Percentiles rank a stretch among this genome's conserved stretches.
phyloP scores from a whole-genome alignment of 2,329 filamentous ascomycete genomes.

The Fusarium hainanense region DNA sequence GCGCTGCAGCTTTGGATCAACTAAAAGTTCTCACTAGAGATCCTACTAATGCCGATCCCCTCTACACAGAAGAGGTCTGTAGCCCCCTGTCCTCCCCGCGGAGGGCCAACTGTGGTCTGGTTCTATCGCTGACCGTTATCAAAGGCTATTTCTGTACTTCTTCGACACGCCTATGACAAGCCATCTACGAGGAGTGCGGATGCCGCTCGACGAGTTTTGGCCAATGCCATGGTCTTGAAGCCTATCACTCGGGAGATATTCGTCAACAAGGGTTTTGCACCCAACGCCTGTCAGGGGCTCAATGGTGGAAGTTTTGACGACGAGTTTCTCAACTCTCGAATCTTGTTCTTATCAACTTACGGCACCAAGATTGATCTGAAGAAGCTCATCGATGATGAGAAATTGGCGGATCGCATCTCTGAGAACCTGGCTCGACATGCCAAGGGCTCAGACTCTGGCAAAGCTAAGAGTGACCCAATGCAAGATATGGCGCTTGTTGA shows the following conservation, averaged over 20 bases:
- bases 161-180: conserved; percentile 78
- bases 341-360: conserved; percentile 59
- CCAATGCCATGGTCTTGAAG: conserved; percentile 74
- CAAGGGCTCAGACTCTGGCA: conserved; percentile 53
- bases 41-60: conserved; percentile 77
- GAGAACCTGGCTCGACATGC: conserved; percentile 78
- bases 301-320: conserved; percentile 81
- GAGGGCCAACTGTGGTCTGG: neutral
- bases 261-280: conserved; percentile 61
- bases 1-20: conserved; percentile 70
- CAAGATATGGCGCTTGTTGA: conserved; percentile 84
- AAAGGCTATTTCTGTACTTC: conserved; percentile 80
- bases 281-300: conserved; percentile 75
- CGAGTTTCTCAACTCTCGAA: conserved; percentile 76
- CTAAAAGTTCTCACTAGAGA: conserved; percentile 77
- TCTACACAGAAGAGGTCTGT: conserved; percentile 81
- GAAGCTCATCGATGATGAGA: conserved; percentile 59
- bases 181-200: conserved; percentile 71
- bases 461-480: conserved; percentile 64
- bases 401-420: conserved; percentile 68
- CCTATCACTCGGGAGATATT: conserved; percentile 57
- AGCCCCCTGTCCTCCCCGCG: neutral
- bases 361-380: conserved; percentile 61
- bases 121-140: conserved; percentile 20
- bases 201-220: conserved; percentile 83